Evolutionary conservation across 2,329 filamentous ascomycete genomes (phyloP), one percentile per base, ranked within the genome.

Genomic region (Trichoderma breve): DNA sequence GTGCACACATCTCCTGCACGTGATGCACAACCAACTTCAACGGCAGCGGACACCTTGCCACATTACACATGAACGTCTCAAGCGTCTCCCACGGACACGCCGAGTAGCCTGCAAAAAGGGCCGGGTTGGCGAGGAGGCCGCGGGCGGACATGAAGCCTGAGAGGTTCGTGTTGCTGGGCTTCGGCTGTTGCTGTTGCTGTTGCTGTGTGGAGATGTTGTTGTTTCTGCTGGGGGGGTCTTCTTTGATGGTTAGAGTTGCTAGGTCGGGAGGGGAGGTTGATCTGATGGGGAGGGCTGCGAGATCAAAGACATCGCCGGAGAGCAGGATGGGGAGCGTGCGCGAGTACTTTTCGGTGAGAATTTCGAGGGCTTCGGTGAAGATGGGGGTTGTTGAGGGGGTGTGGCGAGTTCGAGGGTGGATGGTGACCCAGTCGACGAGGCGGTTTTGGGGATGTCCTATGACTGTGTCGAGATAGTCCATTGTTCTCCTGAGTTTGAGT

Each of bases 81-180:
- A 92, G 86, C 1, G 88, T 89, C 62, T 88, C 85, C 87, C 88
- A 90, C 2, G 90, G 87, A 73, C 90, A 91, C 26, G 84, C 80
- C 5, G 85, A 80, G 75, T 86, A 77, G 60, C 88, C 86, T 0
- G 88, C 85, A 79, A 91, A 93, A 64, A 93, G 80, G 4, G 89
- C 88, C 2, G 91, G 91, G 79, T 93, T 92, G 75, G 89, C 84
- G 55, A 93, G 85, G 3, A 93, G 83, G 9, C 90, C 91, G 62
- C 91, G 86, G 8, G 91, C 91, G 24, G 91, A 89, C 91, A 93
- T 93, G 70, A 93, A 87, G 43, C 91, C 89, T 1, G 86, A 81
- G 8, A 90, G 83, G 39, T 86, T 82, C 6, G 85, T 87, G 84
- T 81, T 82, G 76, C 79, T 81, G 21, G 81, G 82, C 4, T 74